Base-by-base conservation (phyloP, 306 rosid genomes). In the Lathyrus aphaca region DNA sequence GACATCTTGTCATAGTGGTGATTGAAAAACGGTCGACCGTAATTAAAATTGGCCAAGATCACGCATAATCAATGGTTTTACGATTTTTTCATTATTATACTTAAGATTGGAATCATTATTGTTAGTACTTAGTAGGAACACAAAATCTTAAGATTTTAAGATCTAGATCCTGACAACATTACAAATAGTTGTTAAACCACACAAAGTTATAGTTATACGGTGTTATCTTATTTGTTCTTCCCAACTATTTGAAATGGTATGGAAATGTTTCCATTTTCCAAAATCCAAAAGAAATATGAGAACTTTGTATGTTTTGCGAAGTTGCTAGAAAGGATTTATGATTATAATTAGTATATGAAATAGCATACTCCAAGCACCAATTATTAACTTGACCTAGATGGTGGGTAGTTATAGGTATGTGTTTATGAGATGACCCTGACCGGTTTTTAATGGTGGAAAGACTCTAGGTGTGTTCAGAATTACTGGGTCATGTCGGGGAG, bases 171-270 rank as follows among this genome's bases (percentile, higher is more conserved):
- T 32, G 38, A 32, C 38, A 32, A 32, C 38, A 8, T 6, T 32
- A 1, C 39, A 6, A 7, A 7, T 35, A 35, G 9, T 3, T 35
- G 10, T 1, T 7, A 35, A 13, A 23, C 21, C 23, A 21, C 39
- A 8, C 8, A 68, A 60, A 25, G 12, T n/a, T 53, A 17, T 13
- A 27, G 29, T n/a, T n/a, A n/a, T n/a, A n/a, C n/a, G 30, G 7
- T 44, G 18, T 29, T 69, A 6, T 11, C 50, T n/a, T 53, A 21
- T 51, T 69, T 59, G 25, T 16, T 48, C 38, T 48, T 48, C n/a
- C 10, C 27, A 13, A 38, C 68, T 60, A 49, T 76, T 18, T 69
- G 32, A 15, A 61, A 51, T 51, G 66, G 42, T 54, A 63, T 50
- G 56, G 15, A 39, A 18, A 53, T 30, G 49, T 61, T 75, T 53